A percentile compares a stretch with the other conserved stretches of the same genome.
Evolutionary conservation across 106 monocot species (phyloP).

Genomic region (Allium cepa): DNA sequence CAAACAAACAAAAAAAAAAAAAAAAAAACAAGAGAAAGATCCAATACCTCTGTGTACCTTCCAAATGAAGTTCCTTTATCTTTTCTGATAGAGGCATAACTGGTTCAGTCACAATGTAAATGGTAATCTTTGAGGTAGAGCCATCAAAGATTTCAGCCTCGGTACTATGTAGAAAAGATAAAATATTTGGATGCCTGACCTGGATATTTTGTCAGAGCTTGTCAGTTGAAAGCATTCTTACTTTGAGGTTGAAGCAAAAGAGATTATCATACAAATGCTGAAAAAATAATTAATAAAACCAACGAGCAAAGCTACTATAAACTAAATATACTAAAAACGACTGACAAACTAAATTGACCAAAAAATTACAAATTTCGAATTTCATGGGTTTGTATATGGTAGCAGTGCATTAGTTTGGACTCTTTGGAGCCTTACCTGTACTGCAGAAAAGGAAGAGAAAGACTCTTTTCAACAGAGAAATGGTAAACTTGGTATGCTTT

Average conservation of each 20-base stretch:
- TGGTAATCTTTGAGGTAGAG: constrained; percentile 48
- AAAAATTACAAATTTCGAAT: background rate
- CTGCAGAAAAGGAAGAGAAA: too few relatives aligned
- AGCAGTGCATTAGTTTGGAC: too few relatives aligned
- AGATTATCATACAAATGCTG: background rate
- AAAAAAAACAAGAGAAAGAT: constrained; percentile 1
- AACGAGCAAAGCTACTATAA: background rate
- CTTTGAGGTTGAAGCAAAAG: background rate
- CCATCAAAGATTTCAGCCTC: constrained; percentile 83
- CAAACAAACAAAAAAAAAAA: too few relatives aligned
- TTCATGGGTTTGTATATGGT: background rate
- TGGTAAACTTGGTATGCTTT: too few relatives aligned
- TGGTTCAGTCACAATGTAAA: constrained; percentile 94
- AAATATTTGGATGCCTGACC: constrained; percentile 98
- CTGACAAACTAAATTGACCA: background rate
- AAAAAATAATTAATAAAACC: background rate
- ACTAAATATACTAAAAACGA: background rate
- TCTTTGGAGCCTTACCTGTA: too few relatives aligned
- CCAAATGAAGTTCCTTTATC: constrained; percentile 79
- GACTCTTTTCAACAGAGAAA: too few relatives aligned
- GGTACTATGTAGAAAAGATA: constrained; percentile 91
- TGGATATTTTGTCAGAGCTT: constrained; percentile 19
- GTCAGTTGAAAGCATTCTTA: background rate
- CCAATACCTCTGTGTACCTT: constrained; percentile 86
- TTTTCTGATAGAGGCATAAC: constrained; percentile 96